Evolutionary conservation across 805 yeast species (phyloP), one percentile per base, ranked within the genome.

Genomic region (Priceomyces melissophilus): DNA sequence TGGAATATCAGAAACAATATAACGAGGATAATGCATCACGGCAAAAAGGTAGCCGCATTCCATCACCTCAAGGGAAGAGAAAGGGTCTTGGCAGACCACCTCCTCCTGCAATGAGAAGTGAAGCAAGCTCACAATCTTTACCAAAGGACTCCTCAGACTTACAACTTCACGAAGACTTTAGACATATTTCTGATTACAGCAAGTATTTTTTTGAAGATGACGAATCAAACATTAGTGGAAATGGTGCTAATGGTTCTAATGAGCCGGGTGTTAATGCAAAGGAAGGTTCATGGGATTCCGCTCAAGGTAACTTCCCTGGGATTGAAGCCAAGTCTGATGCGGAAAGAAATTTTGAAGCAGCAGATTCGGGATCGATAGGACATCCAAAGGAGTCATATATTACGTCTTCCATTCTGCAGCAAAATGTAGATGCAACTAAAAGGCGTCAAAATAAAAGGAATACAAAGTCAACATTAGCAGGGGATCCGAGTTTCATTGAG

Each of bases 161-260:
- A 33, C 43, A 46, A 7, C 37, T 49, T 32, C 49, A 46, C 11
- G 46, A 44, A 11, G 37, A 39, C 10, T 26, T 31, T 8, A 54
- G 65, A 38, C 52, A 58, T 26, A 57, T 60, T 37, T 59, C 65
- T 9, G 65, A 60, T 37, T 60, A 60, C 42, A 50, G 42, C 33
- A 50, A 49, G 35, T 57, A 37, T 30, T 45, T 60, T 31, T 54
- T 56, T 32, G 59, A 50, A n/a, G 53, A 43, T 4, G 46, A 47
- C 15, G 37, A 42, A 10, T 41, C 35, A 4, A 32, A 31, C 10
- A 44, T 35, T 14, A 13, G 38, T 23, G 15, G 5, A 25, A 13
- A 33, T 6, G n/a, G 15, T 10, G 20, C 10, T 2, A 13, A 17
- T 10, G 25, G 11, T 2, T 39, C 39, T 26, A 28, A 32, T n/a